phyloP scores from a whole-genome alignment of 768 basidiomycete genomes.

The Kwoniella bestiolae region DNA sequence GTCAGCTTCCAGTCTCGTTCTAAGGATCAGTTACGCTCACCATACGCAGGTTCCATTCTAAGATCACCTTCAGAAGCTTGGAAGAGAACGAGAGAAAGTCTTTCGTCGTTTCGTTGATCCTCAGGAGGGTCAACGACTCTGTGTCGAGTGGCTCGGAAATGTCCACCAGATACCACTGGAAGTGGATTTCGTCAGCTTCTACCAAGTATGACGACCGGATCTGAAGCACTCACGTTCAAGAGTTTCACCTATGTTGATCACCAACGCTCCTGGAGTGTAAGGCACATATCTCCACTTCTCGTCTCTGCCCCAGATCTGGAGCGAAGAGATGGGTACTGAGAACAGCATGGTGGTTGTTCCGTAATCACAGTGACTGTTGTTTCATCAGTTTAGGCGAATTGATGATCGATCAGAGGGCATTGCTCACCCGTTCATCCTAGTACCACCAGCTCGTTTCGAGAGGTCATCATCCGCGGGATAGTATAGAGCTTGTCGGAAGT shows the following conservation, averaged over 20 bases:
- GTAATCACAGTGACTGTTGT: conserved; percentile 31
- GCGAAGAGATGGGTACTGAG: conserved; percentile 47
- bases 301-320: conserved; percentile 48
- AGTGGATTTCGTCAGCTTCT: too few relatives aligned
- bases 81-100: conserved; percentile 22
- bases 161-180: conserved; percentile 23
- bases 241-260: conserved; percentile 51
- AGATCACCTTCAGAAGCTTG: conserved; percentile 25
- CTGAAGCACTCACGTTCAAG: conserved; percentile 31
- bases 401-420: neutral
- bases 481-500: conserved; percentile 17
- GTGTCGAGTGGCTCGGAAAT: conserved; percentile 32
- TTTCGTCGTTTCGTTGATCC: conserved; percentile 20
- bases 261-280: conserved; percentile 44
- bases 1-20: too few relatives aligned
- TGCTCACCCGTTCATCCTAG: conserved; percentile 11
- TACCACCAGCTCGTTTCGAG: neutral
- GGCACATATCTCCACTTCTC: conserved; percentile 46
- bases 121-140: conserved; percentile 13
- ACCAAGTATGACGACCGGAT: neutral
- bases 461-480: conserved; percentile 5
- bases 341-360: conserved; percentile 44
- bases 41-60: conserved; percentile 16
- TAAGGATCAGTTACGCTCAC: too few relatives aligned
- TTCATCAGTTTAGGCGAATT: neutral